Conservation (phyloP, 441 rosid genomes). For the Caryocar brasiliense region DNA sequence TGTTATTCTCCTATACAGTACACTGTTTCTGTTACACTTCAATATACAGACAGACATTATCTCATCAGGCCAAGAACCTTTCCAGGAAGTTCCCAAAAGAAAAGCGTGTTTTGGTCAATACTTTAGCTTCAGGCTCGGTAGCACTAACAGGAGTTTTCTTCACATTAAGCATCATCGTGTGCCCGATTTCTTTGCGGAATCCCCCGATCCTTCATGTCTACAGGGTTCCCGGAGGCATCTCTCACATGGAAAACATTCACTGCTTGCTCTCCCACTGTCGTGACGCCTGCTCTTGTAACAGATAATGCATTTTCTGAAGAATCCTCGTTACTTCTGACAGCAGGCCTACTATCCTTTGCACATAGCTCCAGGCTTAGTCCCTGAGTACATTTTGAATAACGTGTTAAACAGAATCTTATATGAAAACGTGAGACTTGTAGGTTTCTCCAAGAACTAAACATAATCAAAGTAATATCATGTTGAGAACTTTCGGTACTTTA, state of each 20-base stretch:
- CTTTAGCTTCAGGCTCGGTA: conserved; percentile 35
- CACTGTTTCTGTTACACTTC: conserved; percentile 6
- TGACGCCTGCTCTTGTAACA: conserved; percentile 69
- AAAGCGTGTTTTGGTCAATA: conserved; percentile 71
- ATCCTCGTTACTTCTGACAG: conserved; percentile 75
- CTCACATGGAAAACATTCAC: conserved; percentile 67
- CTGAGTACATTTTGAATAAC: conserved; percentile 20
- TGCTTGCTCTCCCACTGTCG: conserved; percentile 68
- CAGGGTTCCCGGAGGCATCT: conserved; percentile 72
- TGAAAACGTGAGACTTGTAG: too few species aligned
- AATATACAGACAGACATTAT: conserved; percentile 2
- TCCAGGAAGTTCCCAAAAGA: conserved; percentile 78
- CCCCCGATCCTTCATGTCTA: conserved; percentile 68
- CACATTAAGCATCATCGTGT: conserved; percentile 60
- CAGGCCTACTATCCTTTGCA: conserved; percentile 80
- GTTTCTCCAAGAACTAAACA: too few species aligned
- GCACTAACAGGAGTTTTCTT: conserved; percentile 47
- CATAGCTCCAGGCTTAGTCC: conserved; percentile 79
- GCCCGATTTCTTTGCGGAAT: conserved; percentile 64
- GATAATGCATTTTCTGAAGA: conserved; percentile 64
- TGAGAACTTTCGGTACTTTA: too few species aligned
- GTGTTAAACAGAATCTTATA: too few species aligned
- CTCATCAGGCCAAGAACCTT: conserved; percentile 54
- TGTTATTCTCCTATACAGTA: conserved; percentile 19
- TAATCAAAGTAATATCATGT: too few species aligned